These are phyloP conservation scores for Teratosphaeria pseudoeucalypti DNA, from an alignment of 2,329 filamentous ascomycete species.

Conservation along the genomic window DNA sequence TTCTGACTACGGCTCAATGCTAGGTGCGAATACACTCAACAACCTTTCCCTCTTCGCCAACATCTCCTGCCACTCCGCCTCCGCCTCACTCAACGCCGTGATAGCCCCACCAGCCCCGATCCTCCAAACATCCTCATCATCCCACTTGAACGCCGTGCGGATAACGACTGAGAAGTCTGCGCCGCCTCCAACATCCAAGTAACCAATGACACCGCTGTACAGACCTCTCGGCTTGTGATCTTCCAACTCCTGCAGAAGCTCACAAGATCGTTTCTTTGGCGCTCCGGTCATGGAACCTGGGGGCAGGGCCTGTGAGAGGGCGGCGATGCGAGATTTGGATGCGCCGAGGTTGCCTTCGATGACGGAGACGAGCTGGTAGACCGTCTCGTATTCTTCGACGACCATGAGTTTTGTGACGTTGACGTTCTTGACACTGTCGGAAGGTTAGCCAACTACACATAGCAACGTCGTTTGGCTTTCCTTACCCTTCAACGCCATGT, in stretches of 20 bases:
- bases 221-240: slow-evolving; percentile 53
- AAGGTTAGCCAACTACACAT: slow-evolving; percentile 1
- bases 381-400: slow-evolving; percentile 82
- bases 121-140: slow-evolving; percentile 51
- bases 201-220: slow-evolving; percentile 84
- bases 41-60: slow-evolving; percentile 30
- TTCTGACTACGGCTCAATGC: not conserved
- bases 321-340: slow-evolving; percentile 55
- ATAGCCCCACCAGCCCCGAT: slow-evolving; percentile 87
- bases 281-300: slow-evolving; percentile 95
- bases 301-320: slow-evolving; percentile 67
- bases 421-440: slow-evolving; percentile 41
- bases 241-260: slow-evolving; percentile 66
- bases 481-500: slow-evolving; percentile 69
- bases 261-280: slow-evolving; percentile 84
- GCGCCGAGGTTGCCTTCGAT: slow-evolving; percentile 58
- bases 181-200: slow-evolving; percentile 72
- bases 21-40: not conserved
- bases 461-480: slow-evolving; percentile 16
- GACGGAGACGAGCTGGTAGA: slow-evolving; percentile 85
- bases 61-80: slow-evolving; percentile 88
- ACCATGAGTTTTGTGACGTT: slow-evolving; percentile 67
- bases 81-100: slow-evolving; percentile 68
- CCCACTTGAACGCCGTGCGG: slow-evolving; percentile 65
- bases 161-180: slow-evolving; percentile 92